Percentiles rank a stretch among this genome's conserved stretches.
These are phyloP conservation scores for Solanum verrucosum DNA, from an alignment of 257 asterid genomes.

Conservation along the genomic window DNA sequence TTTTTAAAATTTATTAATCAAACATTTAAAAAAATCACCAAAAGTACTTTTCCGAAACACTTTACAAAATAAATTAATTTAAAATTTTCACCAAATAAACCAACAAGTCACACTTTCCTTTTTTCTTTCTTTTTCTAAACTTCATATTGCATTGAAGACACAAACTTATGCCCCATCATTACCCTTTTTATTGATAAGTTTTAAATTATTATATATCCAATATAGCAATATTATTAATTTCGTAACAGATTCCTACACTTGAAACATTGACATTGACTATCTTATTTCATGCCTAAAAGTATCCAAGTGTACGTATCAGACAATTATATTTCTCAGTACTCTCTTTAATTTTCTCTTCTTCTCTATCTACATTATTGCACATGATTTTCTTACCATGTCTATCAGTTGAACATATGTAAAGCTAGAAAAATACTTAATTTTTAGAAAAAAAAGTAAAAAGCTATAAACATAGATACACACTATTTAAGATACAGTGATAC, in stretches of 20 bases:
- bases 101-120: background rate
- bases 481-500: background rate
- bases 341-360: background rate
- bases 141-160: background rate
- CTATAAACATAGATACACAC: background rate
- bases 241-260: background rate
- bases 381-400: background rate
- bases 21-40: background rate
- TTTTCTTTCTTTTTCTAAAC: no score
- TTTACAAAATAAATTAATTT: no score
- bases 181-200: background rate
- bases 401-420: no score
- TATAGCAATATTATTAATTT: no score
- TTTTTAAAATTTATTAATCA: no score
- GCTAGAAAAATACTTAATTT: no score
- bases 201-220: no score
- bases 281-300: background rate
- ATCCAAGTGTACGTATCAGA: background rate
- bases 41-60: background rate
- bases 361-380: background rate
- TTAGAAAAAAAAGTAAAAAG: no score
- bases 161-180: background rate
- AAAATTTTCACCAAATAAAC: background rate
- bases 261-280: no score
- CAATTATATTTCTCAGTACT: no score